phyloP scores from a whole-genome alignment of 2,329 filamentous ascomycete genomes.

The Ophiosphaerella korrae region DNA sequence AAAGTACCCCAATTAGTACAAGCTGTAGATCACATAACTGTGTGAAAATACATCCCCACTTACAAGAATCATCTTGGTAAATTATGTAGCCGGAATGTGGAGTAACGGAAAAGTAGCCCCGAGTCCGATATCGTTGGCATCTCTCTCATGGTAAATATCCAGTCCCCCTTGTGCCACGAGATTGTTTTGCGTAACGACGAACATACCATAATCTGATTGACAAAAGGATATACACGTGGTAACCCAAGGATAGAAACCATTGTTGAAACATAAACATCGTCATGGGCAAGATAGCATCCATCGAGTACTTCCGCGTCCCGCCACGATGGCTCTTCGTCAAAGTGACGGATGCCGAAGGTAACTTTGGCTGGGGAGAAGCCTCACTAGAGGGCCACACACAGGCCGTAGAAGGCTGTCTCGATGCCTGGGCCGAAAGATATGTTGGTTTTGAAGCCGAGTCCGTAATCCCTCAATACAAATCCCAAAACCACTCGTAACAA shows the following conservation, averaged over 20 bases:
- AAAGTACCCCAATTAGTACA: too few species aligned
- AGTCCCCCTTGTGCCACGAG: too few species aligned
- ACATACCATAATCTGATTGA: too few species aligned
- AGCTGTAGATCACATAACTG: too few species aligned
- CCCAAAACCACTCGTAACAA: background rate
- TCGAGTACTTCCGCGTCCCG: conserved; percentile 76
- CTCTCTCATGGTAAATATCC: too few species aligned
- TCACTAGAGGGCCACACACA: conserved; percentile 75
- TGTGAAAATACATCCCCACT: too few species aligned
- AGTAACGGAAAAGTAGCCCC: too few species aligned
- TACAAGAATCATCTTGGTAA: too few species aligned
- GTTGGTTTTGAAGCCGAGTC: conserved; percentile 73
- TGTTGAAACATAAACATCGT: background rate
- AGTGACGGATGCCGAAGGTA: conserved; percentile 68
- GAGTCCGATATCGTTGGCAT: too few species aligned
- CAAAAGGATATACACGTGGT: background rate
- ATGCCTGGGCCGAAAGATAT: conserved; percentile 67
- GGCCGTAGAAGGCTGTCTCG: conserved; percentile 74
- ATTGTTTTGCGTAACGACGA: too few species aligned
- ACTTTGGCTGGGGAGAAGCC: conserved; percentile 75
- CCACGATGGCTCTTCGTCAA: conserved; percentile 81
- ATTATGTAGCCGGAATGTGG: too few species aligned
- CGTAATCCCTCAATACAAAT: conserved; percentile 4
- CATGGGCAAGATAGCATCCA: conserved; percentile 68
- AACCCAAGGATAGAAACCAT: background rate